Percentiles rank a stretch among this genome's conserved stretches.
phyloP scores from a whole-genome alignment of 805 yeast species.

The Metschnikowia sp. region DNA sequence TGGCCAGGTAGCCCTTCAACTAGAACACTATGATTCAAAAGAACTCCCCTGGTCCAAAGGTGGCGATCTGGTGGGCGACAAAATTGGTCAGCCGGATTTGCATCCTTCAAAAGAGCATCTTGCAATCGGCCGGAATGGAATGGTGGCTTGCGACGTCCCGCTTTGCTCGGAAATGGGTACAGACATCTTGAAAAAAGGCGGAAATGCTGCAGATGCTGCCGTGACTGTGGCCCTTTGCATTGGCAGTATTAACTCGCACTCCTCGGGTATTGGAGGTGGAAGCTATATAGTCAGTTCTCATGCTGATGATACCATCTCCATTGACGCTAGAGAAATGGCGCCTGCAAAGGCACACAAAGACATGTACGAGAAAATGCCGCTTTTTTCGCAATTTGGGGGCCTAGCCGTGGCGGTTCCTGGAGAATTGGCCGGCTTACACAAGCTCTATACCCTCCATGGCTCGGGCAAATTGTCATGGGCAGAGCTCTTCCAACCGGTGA shows the following conservation, averaged over 20 bases:
- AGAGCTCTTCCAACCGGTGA: conserved; percentile 73
- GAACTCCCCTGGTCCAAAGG: background rate
- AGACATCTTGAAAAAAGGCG: conserved; percentile 50
- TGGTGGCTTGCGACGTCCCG: conserved; percentile 66
- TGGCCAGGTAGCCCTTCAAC: conserved; percentile 2
- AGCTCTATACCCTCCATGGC: conserved; percentile 56
- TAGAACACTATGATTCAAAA: background rate
- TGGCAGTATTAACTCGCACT: conserved; percentile 77
- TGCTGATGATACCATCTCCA: conserved; percentile 46
- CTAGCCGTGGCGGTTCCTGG: conserved; percentile 91
- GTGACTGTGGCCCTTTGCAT: conserved; percentile 85
- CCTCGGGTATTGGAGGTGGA: conserved; percentile 94
- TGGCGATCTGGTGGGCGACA: conserved; percentile 18
- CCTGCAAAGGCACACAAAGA: conserved; percentile 59
- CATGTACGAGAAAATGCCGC: conserved; percentile 56
- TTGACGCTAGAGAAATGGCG: conserved; percentile 89
- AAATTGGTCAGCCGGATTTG: conserved; percentile 37
- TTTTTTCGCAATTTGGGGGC: conserved; percentile 70
- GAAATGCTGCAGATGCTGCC: conserved; percentile 93
- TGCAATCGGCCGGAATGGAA: conserved; percentile 46
- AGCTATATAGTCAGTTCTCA: conserved; percentile 53
- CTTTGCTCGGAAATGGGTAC: conserved; percentile 63
- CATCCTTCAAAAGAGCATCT: conserved; percentile 39
- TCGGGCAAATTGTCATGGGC: conserved; percentile 72
- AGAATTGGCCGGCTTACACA: conserved; percentile 79